Evolutionary conservation across 2,329 filamentous ascomycete genomes (phyloP).

Genomic region (Huntiella decipiens): DNA sequence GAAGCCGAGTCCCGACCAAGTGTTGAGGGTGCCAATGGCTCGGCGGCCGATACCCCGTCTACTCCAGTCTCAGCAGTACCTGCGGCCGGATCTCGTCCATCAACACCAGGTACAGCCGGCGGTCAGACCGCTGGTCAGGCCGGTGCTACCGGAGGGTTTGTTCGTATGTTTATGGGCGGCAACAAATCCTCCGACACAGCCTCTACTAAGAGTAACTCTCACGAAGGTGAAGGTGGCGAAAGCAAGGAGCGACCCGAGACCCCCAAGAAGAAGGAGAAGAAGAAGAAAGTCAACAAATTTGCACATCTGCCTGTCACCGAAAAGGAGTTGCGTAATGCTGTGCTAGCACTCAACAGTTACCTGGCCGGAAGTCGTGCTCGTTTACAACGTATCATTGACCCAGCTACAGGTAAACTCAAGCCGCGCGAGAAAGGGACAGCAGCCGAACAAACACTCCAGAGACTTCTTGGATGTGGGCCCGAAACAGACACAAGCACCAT

Average conservation of each 20-base stretch:
- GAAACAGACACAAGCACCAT: conserved; percentile 17
- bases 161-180: conserved; percentile 31
- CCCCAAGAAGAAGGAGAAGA: conserved; percentile 15
- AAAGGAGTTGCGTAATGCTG: conserved; percentile 66
- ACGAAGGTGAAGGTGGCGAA: conserved; percentile 34
- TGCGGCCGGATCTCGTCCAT: conserved; percentile 4
- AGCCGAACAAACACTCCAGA: conserved; percentile 32
- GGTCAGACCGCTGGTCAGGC: conserved; percentile 14
- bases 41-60: background rate
- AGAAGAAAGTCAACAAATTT: conserved; percentile 21
- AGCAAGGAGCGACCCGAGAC: conserved; percentile 17
- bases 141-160: conserved; percentile 25
- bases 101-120: conserved; percentile 5
- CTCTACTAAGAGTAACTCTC: conserved; percentile 21
- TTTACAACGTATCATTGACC: conserved; percentile 42
- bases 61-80: background rate
- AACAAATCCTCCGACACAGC: conserved; percentile 9
- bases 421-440: conserved; percentile 24
- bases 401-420: conserved; percentile 42
- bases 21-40: background rate
- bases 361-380: conserved; percentile 65
- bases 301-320: conserved; percentile 46
- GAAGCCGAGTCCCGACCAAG: conserved; percentile 13
- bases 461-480: conserved; percentile 18
- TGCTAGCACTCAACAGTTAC: conserved; percentile 69